A percentile compares a stretch with the other conserved stretches of the same genome.
phyloP scores from a whole-genome alignment of 768 basidiomycete genomes.

The Termitomyces sp. region DNA sequence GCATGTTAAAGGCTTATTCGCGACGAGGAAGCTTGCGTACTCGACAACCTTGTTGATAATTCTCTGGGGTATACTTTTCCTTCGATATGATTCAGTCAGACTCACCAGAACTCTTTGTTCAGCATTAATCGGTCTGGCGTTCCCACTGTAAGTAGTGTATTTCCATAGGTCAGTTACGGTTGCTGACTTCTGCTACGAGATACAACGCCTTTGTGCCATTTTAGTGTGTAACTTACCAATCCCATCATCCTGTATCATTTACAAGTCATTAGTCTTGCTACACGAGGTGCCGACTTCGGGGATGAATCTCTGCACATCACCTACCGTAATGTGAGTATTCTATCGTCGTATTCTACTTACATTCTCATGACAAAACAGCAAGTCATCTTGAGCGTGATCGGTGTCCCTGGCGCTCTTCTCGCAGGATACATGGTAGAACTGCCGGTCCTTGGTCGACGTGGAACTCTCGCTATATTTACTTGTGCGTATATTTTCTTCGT shows the following conservation, averaged over 20 bases:
- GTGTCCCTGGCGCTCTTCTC: slow-evolving; percentile 69
- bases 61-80: slow-evolving; percentile 36
- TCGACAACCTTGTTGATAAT: slow-evolving; percentile 62
- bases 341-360: not conserved
- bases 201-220: slow-evolving; percentile 56
- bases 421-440: slow-evolving; percentile 71
- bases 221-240: slow-evolving; percentile 33
- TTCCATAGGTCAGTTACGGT: too few species aligned
- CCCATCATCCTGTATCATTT: not conserved
- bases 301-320: slow-evolving; percentile 68
- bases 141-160: slow-evolving; percentile 66
- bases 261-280: slow-evolving; percentile 45
- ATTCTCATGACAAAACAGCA: slow-evolving; percentile 35
- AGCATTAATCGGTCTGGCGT: slow-evolving; percentile 78
- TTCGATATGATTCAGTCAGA: not conserved
- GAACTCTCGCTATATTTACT: slow-evolving; percentile 62
- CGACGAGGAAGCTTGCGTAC: slow-evolving; percentile 58
- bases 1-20: slow-evolving; percentile 60
- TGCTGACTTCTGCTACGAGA: too few species aligned
- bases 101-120: not conserved
- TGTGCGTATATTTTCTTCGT: slow-evolving; percentile 35
- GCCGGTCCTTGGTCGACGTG: slow-evolving; percentile 60
- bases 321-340: slow-evolving; percentile 58
- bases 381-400: slow-evolving; percentile 65
- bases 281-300: slow-evolving; percentile 66